Base-by-base conservation (phyloP, 2,329 filamentous ascomycete genomes). In the Neofusicoccum laricinum region DNA sequence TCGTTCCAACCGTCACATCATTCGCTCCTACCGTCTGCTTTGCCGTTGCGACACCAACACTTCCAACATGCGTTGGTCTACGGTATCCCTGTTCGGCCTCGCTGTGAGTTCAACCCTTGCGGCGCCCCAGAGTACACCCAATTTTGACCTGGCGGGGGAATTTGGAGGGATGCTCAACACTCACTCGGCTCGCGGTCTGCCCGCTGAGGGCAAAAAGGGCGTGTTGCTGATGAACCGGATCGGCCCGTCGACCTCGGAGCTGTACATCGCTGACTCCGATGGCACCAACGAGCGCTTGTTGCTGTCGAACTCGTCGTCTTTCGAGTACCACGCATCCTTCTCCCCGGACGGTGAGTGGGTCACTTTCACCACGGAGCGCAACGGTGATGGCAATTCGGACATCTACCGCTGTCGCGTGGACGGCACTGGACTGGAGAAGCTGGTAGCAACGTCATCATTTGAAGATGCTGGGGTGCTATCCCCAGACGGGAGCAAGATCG, bases 281-380 rank as follows among this genome's bases (percentile, higher is more conserved):
- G 78, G 78, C 19, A 78, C 68, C 59, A 73, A 79, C 62, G 77
- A 76, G 58, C 72, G 69, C 4, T 61, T 71, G 17, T 67, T 81
- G 5, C 65, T 80, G 41, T 65, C 68, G 6, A 64, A 75, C 19
- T 38, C 45, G 32, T 48, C 50, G 12, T 11, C 15, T 2, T 79
- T 75, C 65, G 78, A 80, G 30, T 80, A 78, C 64, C 79, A 80
- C 57, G 76, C 73, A 7, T 68, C 67, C 3, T 80, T 75, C 63
- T 79, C 77, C 0, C 70, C 74, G 0, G 78, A 79, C 51, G 75
- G 77, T 4, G 48, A 79, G 66, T 78, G 74, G 72, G 73, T 80
- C 46, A 72, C 71, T 3, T 80, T 80, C 65, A 81, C 76, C 2
- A 73, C 69, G 17, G 78, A 80, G 68, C 75, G 77, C 2, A 71